Evolutionary conservation across 768 basidiomycete genomes (phyloP).

Genomic region (Pleurotus eryngii): DNA sequence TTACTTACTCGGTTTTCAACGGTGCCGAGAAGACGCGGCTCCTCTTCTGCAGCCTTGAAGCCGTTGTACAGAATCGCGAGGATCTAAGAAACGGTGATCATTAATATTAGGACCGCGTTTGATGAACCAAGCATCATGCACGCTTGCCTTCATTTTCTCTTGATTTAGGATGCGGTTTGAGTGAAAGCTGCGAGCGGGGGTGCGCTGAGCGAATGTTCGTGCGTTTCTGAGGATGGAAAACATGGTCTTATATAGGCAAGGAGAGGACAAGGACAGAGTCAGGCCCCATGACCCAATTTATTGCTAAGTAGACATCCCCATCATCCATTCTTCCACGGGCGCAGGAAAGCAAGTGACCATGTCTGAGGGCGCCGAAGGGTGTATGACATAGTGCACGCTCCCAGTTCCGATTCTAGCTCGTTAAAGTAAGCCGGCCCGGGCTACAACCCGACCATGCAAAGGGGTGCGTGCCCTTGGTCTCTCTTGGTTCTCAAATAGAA

Average conservation of each 20-base stretch:
- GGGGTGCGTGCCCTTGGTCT: too few species aligned
- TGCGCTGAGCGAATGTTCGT: background rate
- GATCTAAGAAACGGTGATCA: slow-evolving; percentile 36
- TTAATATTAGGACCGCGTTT: background rate
- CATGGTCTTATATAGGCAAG: slow-evolving; percentile 4
- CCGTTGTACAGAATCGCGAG: slow-evolving; percentile 76
- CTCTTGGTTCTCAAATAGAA: too few species aligned
- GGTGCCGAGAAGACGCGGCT: slow-evolving; percentile 77
- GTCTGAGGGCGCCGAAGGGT: background rate
- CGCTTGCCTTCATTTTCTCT: slow-evolving; percentile 2
- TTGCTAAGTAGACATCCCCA: background rate
- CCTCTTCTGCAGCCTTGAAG: slow-evolving; percentile 58
- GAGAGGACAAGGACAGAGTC: background rate
- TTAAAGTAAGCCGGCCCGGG: slow-evolving; percentile 1
- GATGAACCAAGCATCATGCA: background rate
- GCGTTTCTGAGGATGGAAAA: slow-evolving; percentile 6
- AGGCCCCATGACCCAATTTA: slow-evolving; percentile 8
- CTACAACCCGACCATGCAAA: background rate
- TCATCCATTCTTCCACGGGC: background rate
- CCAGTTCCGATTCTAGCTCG: background rate
- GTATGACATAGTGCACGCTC: background rate
- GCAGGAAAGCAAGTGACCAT: slow-evolving; percentile 7
- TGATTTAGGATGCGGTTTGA: background rate
- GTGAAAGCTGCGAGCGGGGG: slow-evolving; percentile 1
- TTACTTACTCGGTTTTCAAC: slow-evolving; percentile 67